These are phyloP conservation scores for Stromatinia cepivora DNA, from an alignment of 2,329 filamentous ascomycete genomes.

Conservation along the genomic window DNA sequence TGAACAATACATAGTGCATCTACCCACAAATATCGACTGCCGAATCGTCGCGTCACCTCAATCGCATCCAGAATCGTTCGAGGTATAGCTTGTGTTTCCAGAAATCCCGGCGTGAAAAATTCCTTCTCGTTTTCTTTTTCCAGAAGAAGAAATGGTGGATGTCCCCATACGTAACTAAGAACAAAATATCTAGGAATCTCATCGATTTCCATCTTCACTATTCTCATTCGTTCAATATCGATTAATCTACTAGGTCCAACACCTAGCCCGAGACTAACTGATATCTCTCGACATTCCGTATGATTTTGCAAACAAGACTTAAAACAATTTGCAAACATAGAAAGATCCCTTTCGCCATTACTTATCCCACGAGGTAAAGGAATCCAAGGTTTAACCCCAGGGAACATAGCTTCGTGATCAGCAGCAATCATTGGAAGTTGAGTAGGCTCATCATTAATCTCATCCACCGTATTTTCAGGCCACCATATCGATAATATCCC, in stretches of 20 bases:
- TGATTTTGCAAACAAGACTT: not conserved
- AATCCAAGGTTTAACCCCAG: not conserved
- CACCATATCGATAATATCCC: not conserved
- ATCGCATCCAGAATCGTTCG: constrained; percentile 27
- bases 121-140: not conserved
- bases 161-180: constrained; percentile 29
- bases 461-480: not conserved
- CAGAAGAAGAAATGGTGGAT: constrained; percentile 13
- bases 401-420: not conserved
- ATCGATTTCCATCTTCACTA: not conserved
- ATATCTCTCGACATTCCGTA: not conserved
- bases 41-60: constrained; percentile 19
- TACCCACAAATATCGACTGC: constrained; percentile 27
- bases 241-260: constrained; percentile 10
- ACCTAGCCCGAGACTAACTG: not conserved
- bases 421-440: constrained; percentile 1
- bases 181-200: constrained; percentile 22
- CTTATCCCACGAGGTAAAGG: not conserved
- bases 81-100: not conserved
- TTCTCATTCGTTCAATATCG: not conserved
- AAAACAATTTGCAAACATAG: not conserved
- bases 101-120: not conserved
- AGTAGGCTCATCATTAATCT: not conserved
- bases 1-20: constrained; percentile 31
- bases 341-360: not conserved